Conservation (phyloP, 805 yeast species). For the Candida ascalaphidarum region DNA sequence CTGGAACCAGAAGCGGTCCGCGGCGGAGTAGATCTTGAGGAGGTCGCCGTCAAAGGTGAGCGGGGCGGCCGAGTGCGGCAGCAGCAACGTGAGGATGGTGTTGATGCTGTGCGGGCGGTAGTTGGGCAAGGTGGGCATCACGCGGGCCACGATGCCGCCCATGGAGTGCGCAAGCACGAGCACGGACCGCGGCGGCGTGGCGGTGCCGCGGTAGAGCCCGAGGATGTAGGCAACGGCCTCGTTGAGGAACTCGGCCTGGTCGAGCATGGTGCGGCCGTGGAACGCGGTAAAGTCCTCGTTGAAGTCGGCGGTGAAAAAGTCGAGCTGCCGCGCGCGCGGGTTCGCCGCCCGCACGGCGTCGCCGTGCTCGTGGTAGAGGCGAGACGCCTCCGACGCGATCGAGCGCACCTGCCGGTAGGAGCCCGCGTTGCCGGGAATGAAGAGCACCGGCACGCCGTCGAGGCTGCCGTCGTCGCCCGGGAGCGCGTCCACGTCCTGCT, state of each 20-base stretch:
- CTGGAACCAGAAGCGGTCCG: conserved; percentile 74
- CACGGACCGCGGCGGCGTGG: conserved; percentile 55
- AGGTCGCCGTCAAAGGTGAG: conserved; percentile 89
- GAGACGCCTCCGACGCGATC: conserved; percentile 76
- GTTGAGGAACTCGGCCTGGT: conserved; percentile 88
- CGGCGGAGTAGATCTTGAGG: conserved; percentile 59
- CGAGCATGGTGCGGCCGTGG: conserved; percentile 87
- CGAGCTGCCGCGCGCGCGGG: conserved; percentile 42
- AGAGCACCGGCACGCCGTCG: conserved; percentile 79
- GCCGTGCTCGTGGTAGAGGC: conserved; percentile 34
- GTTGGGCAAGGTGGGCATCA: conserved; percentile 73
- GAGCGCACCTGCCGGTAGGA: conserved; percentile 84
- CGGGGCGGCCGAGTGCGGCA: conserved; percentile 92
- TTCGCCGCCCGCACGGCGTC: conserved; percentile 15
- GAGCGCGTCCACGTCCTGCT: conserved; percentile 56
- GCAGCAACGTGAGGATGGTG: conserved; percentile 75
- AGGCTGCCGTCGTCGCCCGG: conserved; percentile 35
- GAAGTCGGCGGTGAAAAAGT: conserved; percentile 87
- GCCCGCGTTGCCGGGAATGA: conserved; percentile 98
- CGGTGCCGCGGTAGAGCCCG: conserved; percentile 45
- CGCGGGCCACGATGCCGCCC: conserved; percentile 95
- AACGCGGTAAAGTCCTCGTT: conserved; percentile 95
- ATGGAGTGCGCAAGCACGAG: conserved; percentile 85
- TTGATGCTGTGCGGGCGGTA: conserved; percentile 66
- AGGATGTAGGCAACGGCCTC: conserved; percentile 79